Base-by-base conservation (phyloP, 768 basidiomycete species). In the Lactarius pseudohatsudake region DNA sequence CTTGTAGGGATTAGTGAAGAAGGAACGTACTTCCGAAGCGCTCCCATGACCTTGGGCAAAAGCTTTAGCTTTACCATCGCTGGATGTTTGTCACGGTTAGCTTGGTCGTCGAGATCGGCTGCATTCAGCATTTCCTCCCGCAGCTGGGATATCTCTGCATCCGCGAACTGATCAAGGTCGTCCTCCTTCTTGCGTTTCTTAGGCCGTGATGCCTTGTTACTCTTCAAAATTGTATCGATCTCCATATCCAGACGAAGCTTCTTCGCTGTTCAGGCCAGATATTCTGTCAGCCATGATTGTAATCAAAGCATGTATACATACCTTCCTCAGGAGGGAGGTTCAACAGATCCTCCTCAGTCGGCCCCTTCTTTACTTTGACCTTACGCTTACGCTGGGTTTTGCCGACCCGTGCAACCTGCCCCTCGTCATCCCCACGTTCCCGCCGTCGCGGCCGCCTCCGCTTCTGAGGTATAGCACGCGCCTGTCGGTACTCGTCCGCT, bases 91-190 rank as follows among this genome's bases (percentile, higher is more conserved):
- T 89, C 87, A 59, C 82, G 78, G 75, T 96, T 96, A 7, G 92
- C 83, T 59, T 86, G 84, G 43, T 88, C 83, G 73, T 99, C 96
- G 65, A 89, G 87, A 8, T 91, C 88, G 2, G 91, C 94, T 3
- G 96, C 96, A 13, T 79, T 79, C 56, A 91, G 82, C 96, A 99
- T 98, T 41, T 85, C 79, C 70, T 94, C 91, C 34, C 92, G 84
- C n/a, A 98, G 80, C n/a, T 89, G 81, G 0, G 90, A 89, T 43
- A 98, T 93, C 72, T 96, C 90, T 66, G 92, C 92, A 72, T 98
- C 96, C 43, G 94, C 92, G 70, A 90, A 89, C 26, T 84, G 84
- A 73, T 98, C 96, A 41, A 97, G 77, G 72, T 93, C 92, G 1
- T 91, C 92, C 61, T 86, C 92, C 74, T 89, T 89, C 79, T 92